Evolutionary conservation across 805 yeast species (phyloP).

Genomic region (Ogataea pini): DNA sequence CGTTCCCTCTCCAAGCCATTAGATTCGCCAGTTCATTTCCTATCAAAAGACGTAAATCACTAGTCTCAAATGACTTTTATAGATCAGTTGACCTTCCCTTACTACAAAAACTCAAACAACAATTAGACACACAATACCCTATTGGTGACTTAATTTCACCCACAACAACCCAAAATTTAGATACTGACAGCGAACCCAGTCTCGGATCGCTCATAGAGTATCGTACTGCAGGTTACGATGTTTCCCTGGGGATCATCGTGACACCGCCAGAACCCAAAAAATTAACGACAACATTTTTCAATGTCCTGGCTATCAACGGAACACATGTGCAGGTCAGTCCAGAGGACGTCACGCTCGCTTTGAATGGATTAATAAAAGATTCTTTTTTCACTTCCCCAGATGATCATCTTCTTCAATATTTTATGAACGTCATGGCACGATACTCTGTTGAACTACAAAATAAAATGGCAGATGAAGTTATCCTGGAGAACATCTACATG

Average conservation of each 20-base stretch:
- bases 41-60: not conserved
- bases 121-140: not conserved
- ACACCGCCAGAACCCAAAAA: constrained; percentile 2
- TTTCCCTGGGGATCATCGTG: constrained; percentile 10
- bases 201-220: constrained; percentile 17
- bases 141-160: not conserved
- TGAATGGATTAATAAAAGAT: constrained; percentile 9
- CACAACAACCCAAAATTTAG: not conserved
- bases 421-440: constrained; percentile 3
- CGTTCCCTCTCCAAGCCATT: not conserved
- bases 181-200: not conserved
- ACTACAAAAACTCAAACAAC: not conserved
- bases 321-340: constrained; percentile 4
- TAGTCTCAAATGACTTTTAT: not conserved
- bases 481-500: constrained; percentile 5
- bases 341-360: constrained; percentile 9
- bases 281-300: constrained; percentile 10
- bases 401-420: not conserved
- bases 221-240: constrained; percentile 2
- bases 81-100: not conserved
- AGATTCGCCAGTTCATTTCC: constrained; percentile 1
- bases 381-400: not conserved
- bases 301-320: constrained; percentile 8
- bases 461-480: not conserved
- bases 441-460: not conserved